A percentile compares a stretch with the other conserved stretches of the same genome.
Evolutionary conservation across 495 filamentous ascomycete genomes (phyloP).

Genomic region (Xylaria scruposa): DNA sequence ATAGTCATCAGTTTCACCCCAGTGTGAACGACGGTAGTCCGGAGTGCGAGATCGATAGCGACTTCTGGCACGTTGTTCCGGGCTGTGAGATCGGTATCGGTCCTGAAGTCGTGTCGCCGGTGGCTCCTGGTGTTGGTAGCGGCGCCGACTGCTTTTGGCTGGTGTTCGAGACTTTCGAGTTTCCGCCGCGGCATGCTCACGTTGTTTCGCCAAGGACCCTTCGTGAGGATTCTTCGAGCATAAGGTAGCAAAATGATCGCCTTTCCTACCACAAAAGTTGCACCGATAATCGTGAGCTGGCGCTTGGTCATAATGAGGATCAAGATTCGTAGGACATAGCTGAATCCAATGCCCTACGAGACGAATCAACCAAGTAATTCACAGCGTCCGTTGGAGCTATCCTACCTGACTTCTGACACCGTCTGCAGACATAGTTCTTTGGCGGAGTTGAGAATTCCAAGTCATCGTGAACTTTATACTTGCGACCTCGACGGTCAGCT

Average conservation of each 20-base stretch:
- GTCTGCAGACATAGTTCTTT: constrained; percentile 42
- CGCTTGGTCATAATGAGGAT: constrained; percentile 42
- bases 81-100: constrained; percentile 8
- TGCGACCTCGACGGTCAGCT: not conserved
- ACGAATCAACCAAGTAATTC: constrained; percentile 28
- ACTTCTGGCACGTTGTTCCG: not conserved
- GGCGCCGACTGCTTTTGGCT: not conserved
- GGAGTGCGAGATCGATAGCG: constrained; percentile 23
- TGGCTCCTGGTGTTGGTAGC: constrained; percentile 11
- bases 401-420: constrained; percentile 46
- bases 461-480: not conserved
- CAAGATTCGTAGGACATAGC: constrained; percentile 50
- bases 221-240: constrained; percentile 43
- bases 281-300: constrained; percentile 45
- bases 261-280: constrained; percentile 38
- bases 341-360: constrained; percentile 49
- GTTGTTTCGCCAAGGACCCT: constrained; percentile 39
- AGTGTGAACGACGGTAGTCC: not conserved
- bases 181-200: constrained; percentile 20
- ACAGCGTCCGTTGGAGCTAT: not conserved
- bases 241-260: constrained; percentile 41
- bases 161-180: constrained; percentile 2
- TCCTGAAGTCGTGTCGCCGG: not conserved
- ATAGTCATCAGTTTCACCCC: not conserved
- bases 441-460: constrained; percentile 7